Evolutionary conservation across 2,329 filamentous ascomycete genomes (phyloP), one percentile per base, ranked within the genome.

Genomic region (Annulohypoxylon truncatum): DNA sequence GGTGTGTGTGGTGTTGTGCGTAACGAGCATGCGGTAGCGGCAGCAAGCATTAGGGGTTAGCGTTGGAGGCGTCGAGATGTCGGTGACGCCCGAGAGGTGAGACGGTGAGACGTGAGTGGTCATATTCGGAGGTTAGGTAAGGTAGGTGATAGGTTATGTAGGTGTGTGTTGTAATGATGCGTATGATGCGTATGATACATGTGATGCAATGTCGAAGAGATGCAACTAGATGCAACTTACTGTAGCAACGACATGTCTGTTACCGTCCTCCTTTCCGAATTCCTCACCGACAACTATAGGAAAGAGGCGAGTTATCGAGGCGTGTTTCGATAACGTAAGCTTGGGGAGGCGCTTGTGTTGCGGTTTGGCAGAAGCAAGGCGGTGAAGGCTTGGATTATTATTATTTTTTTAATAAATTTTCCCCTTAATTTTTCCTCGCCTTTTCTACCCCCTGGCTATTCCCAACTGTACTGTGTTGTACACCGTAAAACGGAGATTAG

Each of bases 241-340:
- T 61, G 64, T 63, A 68, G 33, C 46, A 70, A 51, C 46, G 64
- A 68, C 58, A 70, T 68, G 38, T 40, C 53, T 47, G 33, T 58
- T 54, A 50, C 53, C 48, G 52, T 60, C 29, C 44, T 50, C 26
- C 29, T 29, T 48, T 29, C 56, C 51, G 44, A 57, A 33, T 38
- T 55, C 33, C 28, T 61, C 57, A 52, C 52, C 64, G 58, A 59
- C 33, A 52, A 24, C 28, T 31, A 28, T 24, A 24, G 15, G 15
- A 29, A 29, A 13, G 33, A 35, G 15, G 20, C 35, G 26, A 31
- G 33, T 31, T 28, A 44, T 10, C 18, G 35, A 61, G 42, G 29
- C 24, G 44, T 31, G 60, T 67, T 68, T 66, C 59, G 48, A 66
- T 68, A 68, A 68, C 62, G 66, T 68, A 68, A 68, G 66, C 62